These are phyloP conservation scores for Purpureocillium takamizusanense DNA, from an alignment of 2,329 filamentous ascomycete genomes.

Conservation along the genomic window DNA sequence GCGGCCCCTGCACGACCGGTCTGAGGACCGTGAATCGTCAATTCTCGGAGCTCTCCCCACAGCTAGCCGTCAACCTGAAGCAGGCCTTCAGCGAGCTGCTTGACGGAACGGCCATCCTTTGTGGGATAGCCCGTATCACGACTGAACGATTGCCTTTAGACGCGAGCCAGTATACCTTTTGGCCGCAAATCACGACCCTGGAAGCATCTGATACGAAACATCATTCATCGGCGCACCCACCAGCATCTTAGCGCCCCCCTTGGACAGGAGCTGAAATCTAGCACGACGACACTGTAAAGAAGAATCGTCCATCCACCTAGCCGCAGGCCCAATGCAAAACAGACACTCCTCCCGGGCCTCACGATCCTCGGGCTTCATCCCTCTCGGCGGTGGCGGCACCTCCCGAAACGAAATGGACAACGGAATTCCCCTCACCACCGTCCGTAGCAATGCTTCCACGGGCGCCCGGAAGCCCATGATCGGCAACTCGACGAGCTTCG, in stretches of 20 bases:
- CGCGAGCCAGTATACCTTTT: background rate
- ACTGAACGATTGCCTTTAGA: background rate
- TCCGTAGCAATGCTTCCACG: slow-evolving; percentile 46
- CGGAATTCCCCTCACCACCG: slow-evolving; percentile 46
- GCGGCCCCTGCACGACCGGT: background rate
- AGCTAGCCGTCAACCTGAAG: slow-evolving; percentile 4
- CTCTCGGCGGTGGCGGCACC: slow-evolving; percentile 25
- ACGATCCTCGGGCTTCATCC: slow-evolving; percentile 30
- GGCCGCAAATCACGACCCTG: background rate
- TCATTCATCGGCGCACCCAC: too few species aligned
- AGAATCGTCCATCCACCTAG: background rate
- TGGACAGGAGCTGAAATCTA: background rate
- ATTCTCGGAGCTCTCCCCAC: too few species aligned
- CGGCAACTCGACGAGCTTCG: slow-evolving; percentile 22
- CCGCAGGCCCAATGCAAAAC: slow-evolving; percentile 7
- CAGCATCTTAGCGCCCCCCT: too few species aligned
- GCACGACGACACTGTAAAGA: background rate
- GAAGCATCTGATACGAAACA: too few species aligned
- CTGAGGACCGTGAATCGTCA: too few species aligned
- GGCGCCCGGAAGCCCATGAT: slow-evolving; percentile 39
- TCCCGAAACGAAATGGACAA: slow-evolving; percentile 23
- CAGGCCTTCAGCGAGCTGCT: slow-evolving; percentile 9
- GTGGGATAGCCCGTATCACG: background rate
- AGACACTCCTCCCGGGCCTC: slow-evolving; percentile 10
- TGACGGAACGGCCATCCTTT: too few species aligned